Conservation (phyloP, 2,329 filamentous ascomycete species). For the Epichloe uncinata region DNA sequence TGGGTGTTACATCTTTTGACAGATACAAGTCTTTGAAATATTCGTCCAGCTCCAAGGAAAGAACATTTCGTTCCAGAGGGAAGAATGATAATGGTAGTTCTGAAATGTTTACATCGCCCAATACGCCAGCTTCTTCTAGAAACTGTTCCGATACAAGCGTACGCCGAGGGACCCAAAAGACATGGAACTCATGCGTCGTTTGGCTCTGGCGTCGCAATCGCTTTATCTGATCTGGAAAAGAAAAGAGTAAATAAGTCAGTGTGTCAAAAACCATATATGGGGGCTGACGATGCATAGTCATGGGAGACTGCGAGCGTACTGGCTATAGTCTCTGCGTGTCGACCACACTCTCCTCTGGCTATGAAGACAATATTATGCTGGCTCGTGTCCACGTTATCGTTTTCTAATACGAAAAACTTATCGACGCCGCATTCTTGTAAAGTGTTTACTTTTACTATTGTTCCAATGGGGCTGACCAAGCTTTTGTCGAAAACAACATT, state of each 20-base stretch:
- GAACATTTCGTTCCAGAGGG: conserved; percentile 76
- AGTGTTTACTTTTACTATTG: conserved; percentile 89
- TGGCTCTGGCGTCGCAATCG: conserved; percentile 77
- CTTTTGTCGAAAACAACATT: conserved; percentile 88
- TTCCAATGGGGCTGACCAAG: conserved; percentile 76
- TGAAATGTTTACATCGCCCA: conserved; percentile 80
- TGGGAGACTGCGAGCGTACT: conserved; percentile 42
- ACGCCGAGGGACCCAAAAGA: conserved; percentile 90
- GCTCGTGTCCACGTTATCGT: conserved; percentile 84
- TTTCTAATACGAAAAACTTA: conserved; percentile 94
- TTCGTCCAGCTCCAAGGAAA: conserved; percentile 82
- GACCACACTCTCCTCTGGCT: conserved; percentile 76
- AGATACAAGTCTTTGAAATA: conserved; percentile 81
- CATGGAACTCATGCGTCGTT: conserved; percentile 87
- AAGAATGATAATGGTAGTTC: conserved; percentile 86
- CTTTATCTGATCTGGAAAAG: conserved; percentile 67
- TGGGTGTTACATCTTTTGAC: conserved; percentile 79
- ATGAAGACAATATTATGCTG: conserved; percentile 94
- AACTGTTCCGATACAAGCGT: conserved; percentile 85
- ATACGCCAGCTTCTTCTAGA: conserved; percentile 81
- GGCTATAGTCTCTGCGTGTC: conserved; percentile 73
- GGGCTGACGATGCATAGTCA: neutral
- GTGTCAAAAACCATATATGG: neutral
- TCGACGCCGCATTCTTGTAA: conserved; percentile 96
- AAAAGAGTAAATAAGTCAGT: conserved; percentile 19